Evolutionary conservation across 2,329 filamentous ascomycete species (phyloP).

Genomic region (Sporothrix luriei): DNA sequence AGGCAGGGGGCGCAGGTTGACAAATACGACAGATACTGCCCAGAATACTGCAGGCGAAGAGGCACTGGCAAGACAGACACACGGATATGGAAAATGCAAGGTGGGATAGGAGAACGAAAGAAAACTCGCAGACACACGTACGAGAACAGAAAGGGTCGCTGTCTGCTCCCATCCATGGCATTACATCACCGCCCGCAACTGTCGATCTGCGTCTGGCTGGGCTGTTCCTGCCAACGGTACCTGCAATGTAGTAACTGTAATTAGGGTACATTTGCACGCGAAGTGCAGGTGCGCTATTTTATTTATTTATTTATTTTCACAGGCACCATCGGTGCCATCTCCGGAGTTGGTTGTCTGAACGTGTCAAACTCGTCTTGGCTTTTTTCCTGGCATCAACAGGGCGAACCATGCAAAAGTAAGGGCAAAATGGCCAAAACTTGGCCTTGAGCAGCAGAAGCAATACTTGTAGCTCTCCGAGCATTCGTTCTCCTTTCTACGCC

Average conservation of each 20-base stretch:
- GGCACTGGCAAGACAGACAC: not conserved
- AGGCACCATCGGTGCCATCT: too few species aligned
- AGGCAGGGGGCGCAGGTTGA: not conserved
- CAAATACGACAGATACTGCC: constrained; percentile 14
- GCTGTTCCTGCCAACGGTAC: not conserved
- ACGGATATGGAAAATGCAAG: not conserved
- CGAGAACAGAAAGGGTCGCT: not conserved
- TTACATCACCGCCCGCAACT: constrained; percentile 7
- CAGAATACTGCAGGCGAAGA: too few species aligned
- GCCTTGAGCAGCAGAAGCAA: not conserved
- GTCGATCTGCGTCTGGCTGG: not conserved
- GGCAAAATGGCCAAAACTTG: not conserved
- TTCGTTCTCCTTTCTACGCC: constrained; percentile 14
- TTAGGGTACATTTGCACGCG: not conserved
- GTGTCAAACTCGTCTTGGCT: not conserved
- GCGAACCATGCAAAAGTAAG: constrained; percentile 5
- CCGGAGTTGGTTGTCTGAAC: not conserved
- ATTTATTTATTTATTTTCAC: too few species aligned
- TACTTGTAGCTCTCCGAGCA: too few species aligned
- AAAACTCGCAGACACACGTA: not conserved
- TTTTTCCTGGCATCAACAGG: constrained; percentile 10
- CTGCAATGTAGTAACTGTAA: not conserved
- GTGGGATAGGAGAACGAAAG: not conserved
- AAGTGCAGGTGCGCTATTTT: constrained; percentile 6
- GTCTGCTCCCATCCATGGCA: not conserved